These are phyloP conservation scores for Puccinia polysora DNA, from an alignment of 1,284 basidiomycete genomes.

Conservation along the genomic window DNA sequence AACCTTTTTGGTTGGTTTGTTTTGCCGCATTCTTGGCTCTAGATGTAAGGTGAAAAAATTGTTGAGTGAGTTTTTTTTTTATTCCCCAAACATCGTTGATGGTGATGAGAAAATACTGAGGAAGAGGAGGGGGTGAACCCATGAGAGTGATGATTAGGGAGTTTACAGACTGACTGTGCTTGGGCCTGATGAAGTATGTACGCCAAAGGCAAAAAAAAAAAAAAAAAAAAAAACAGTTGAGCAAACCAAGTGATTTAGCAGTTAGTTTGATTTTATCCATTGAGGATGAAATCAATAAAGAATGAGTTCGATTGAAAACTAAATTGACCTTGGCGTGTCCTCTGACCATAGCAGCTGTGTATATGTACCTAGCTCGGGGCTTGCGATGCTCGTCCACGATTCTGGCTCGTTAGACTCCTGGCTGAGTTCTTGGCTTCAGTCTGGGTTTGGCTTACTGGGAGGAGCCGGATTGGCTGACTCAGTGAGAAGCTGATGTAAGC, in stretches of 20 bases:
- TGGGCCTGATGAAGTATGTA: slow-evolving; percentile 13
- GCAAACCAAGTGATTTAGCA: background rate
- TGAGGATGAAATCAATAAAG: background rate
- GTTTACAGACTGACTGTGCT: slow-evolving; percentile 26
- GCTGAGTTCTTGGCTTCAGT: too few relatives aligned
- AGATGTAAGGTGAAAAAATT: background rate
- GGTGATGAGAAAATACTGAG: background rate
- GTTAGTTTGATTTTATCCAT: background rate
- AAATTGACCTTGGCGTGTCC: slow-evolving; percentile 30
- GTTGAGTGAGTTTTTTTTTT: too few relatives aligned
- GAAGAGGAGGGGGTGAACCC: background rate
- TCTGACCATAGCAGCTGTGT: too few relatives aligned
- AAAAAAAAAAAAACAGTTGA: background rate
- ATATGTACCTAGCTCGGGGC: too few relatives aligned
- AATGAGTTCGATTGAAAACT: background rate
- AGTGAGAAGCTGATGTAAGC: too few relatives aligned
- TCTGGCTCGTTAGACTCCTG: too few relatives aligned
- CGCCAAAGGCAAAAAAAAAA: background rate
- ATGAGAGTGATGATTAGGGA: background rate
- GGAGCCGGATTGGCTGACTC: too few relatives aligned
- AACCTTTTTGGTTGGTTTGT: slow-evolving; percentile 24
- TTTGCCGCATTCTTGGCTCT: slow-evolving; percentile 30
- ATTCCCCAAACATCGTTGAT: background rate
- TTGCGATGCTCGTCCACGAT: too few relatives aligned
- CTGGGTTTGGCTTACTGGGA: too few relatives aligned